Conservation (phyloP, 352 stramenopile genomes). For the Globisporangium cylindrosporum region DNA sequence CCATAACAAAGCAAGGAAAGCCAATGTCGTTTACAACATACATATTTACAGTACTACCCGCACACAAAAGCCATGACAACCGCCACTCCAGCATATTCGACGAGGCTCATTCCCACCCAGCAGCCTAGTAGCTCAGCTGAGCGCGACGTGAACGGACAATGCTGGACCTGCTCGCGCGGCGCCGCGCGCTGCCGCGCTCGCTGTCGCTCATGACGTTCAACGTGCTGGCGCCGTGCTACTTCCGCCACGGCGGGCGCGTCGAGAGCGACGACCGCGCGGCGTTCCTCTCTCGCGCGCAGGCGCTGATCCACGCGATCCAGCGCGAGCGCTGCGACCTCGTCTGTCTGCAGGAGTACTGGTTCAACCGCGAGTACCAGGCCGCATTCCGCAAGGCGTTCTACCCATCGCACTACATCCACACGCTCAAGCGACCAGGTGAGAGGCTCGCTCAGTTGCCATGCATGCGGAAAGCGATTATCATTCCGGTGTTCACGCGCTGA, state of each 20-base stretch:
- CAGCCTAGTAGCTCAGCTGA: too few relatives aligned
- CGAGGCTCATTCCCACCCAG: background rate
- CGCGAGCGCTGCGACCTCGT: conserved; percentile 72
- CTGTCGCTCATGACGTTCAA: conserved; percentile 89
- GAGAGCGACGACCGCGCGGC: conserved; percentile 59
- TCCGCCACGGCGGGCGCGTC: conserved; percentile 70
- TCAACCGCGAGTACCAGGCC: conserved; percentile 72
- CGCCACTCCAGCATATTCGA: background rate
- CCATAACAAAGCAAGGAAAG: too few relatives aligned
- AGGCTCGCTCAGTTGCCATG: background rate
- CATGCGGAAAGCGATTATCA: background rate
- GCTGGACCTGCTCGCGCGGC: conserved; percentile 29
- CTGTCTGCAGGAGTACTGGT: conserved; percentile 87
- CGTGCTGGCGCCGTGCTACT: conserved; percentile 86
- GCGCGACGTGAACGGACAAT: conserved; percentile 6
- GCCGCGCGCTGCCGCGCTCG: conserved; percentile 26
- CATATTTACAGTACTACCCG: background rate
- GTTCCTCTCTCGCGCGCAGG: conserved; percentile 69
- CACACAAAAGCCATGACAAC: background rate
- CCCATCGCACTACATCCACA: conserved; percentile 66
- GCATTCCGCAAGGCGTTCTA: conserved; percentile 64
- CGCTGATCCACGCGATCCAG: conserved; percentile 69
- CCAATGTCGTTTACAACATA: too few relatives aligned
- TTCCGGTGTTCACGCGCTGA: background rate
- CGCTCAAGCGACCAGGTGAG: conserved; percentile 58